Base-by-base conservation (phyloP, 495 filamentous ascomycete species). In the Penicillium bialowiezense region DNA sequence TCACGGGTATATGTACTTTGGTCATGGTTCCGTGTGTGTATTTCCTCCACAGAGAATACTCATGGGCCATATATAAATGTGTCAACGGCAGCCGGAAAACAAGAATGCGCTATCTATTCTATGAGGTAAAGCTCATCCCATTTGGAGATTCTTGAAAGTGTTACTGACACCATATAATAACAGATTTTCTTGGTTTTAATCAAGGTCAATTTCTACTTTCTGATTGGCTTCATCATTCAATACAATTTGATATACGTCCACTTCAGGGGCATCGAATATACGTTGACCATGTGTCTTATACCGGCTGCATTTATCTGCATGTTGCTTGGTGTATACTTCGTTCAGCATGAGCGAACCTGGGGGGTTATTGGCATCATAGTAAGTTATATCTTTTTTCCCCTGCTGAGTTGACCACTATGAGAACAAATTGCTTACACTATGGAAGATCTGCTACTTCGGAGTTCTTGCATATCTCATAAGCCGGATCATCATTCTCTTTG, bases 51-150 rank as follows among this genome's bases (percentile, higher is more conserved):
- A 33, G 41, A 15, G 48, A 56, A 42, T 56, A 41, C 24, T 20
- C 47, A 7, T 56, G 53, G 53, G 43, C 36, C 10, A 52, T 56
- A 5, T 56, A 56, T 31, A 39, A 38, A 33, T 41, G 17, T 33
- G 39, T 56, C 17, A 41, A 52, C 7, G 53, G 48, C 3, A 36
- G 39, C 18, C 18, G 34, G 13, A 44, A 47, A 14, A 43, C 19
- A 13, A 24, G 43, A 10, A 20, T 33, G 5, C 50, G 49, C 12
- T 52, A 52, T 48, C 33, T 42, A 17, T 43, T 24, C 18, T 56
- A 56, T 34, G 53, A 56, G 36, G 53, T 56, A n/a, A 45, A 10
- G n/a, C n/a, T n/a, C n/a, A 13, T 7, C 5, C 12, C 29, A 32
- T 12, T 12, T 32, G 29, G 29, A 12, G 5, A 13, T 3, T 12